These are phyloP conservation scores for Calonectria hongkongensis DNA, from an alignment of 2,329 filamentous ascomycete species.

Conservation along the genomic window DNA sequence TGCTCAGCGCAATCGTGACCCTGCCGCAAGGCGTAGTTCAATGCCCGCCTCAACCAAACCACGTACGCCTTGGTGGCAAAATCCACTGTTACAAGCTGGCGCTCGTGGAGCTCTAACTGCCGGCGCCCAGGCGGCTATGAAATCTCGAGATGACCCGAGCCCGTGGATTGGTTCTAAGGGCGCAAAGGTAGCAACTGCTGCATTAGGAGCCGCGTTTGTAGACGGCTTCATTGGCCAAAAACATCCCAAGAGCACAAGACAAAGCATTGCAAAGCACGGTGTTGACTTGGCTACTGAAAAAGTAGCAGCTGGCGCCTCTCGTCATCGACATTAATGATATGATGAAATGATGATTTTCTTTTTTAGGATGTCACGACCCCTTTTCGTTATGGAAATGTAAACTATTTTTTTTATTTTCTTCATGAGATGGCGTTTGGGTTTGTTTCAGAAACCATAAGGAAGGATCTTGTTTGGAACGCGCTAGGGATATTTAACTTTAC, in stretches of 20 bases:
- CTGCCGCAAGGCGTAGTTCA: conserved; percentile 56
- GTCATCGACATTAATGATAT: conserved; percentile 30
- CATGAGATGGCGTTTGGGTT: too few species aligned
- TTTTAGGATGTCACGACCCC: neutral
- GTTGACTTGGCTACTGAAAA: conserved; percentile 50
- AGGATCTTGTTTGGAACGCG: neutral
- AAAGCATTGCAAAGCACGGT: conserved; percentile 53
- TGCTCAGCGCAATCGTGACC: conserved; percentile 42
- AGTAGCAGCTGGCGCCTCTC: conserved; percentile 34
- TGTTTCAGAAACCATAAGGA: neutral
- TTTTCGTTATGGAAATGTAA: neutral
- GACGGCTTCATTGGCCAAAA: conserved; percentile 66
- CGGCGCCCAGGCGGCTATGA: conserved; percentile 69
- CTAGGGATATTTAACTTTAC: neutral
- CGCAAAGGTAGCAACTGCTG: conserved; percentile 68
- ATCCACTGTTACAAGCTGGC: conserved; percentile 63
- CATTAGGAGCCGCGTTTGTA: conserved; percentile 68
- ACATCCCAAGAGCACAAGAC: conserved; percentile 53
- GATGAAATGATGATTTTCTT: neutral
- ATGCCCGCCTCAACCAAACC: conserved; percentile 57
- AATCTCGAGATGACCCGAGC: conserved; percentile 66
- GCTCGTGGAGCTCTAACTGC: conserved; percentile 68
- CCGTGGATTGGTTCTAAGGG: conserved; percentile 70
- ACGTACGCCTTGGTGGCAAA: conserved; percentile 60
- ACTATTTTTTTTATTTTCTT: neutral